Evolutionary conservation across 2,329 filamentous ascomycete species (phyloP).

Genomic region (Dothideomycetes sp.): DNA sequence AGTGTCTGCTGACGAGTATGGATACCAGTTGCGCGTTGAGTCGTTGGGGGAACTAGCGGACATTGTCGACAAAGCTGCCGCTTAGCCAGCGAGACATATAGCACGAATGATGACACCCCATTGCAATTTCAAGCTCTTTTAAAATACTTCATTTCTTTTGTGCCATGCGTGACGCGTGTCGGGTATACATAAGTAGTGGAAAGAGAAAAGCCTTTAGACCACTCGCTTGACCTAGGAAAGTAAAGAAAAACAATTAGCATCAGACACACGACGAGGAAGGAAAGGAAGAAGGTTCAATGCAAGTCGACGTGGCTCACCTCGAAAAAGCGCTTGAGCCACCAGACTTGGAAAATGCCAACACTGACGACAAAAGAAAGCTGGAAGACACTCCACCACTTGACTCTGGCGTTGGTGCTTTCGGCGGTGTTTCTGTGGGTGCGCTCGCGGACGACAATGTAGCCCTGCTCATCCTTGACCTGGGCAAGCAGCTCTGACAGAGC

Average conservation of each 20-base stretch:
- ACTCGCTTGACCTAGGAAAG: slow-evolving; percentile 26
- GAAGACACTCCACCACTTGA: slow-evolving; percentile 99
- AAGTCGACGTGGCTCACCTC: too few species aligned
- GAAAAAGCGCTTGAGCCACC: slow-evolving; percentile 98
- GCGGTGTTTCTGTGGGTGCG: slow-evolving; percentile 96
- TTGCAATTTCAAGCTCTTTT: too few species aligned
- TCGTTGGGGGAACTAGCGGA: neutral
- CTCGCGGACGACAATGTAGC: slow-evolving; percentile 91
- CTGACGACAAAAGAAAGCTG: slow-evolving; percentile 80
- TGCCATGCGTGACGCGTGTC: neutral
- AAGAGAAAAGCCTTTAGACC: slow-evolving; percentile 15
- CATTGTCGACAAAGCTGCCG: neutral
- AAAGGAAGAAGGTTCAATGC: slow-evolving; percentile 9
- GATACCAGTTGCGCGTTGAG: neutral
- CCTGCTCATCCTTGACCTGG: slow-evolving; percentile 95
- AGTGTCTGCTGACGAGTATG: neutral
- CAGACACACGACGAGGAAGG: slow-evolving; percentile 1
- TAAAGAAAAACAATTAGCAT: slow-evolving; percentile 8
- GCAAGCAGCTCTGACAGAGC: slow-evolving; percentile 72
- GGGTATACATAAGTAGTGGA: slow-evolving; percentile 2
- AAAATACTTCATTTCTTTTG: too few species aligned
- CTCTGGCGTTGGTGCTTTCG: slow-evolving; percentile 91
- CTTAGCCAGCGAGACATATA: neutral
- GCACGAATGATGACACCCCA: too few species aligned
- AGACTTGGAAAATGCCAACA: slow-evolving; percentile 95